Evolutionary conservation across 495 filamentous ascomycete genomes (phyloP), one percentile per base, ranked within the genome.

Genomic region (Penicillium subrubescens): DNA sequence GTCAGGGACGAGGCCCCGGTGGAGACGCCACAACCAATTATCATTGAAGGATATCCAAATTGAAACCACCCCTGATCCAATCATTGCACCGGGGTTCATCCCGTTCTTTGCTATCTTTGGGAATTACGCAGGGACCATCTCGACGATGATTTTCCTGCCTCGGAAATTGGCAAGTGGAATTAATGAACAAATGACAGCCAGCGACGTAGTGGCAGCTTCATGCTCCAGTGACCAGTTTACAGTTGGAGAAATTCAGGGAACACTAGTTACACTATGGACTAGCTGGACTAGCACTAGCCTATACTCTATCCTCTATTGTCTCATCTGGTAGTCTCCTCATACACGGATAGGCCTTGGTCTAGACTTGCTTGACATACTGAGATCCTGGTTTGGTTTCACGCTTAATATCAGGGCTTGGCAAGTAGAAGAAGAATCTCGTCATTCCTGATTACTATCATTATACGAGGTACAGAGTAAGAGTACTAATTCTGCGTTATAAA

Each of bases 21-120:
- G 37, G 52, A 25, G 46, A 15, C 31, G 14, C 25, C 25, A 19
- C 27, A 0, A 4, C 4, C 21, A 44, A 12, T 17, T 43, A n/a
- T 62, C 31, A 66, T 66, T 66, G 63, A 59, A 8, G 23, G 3
- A 23, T 21, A 10, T 1, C 29, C 31, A 21, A 46, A 8, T 46
- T 46, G 23, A 29, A 29, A 19, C 48, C 17, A 5, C 43, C 8
- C 15, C 43, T n/a, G n/a, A 19, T 10, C 43, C 43, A 46, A 46
- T 46, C 43, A 46, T 3, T 41, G 14, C 43, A 23, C n/a, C 17
- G 17, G 37, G 23, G 25, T 50, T 50, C 46, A 25, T 50, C 21
- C 46, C 23, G 46, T 15, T 50, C 46, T 27, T 50, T 50, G 21
- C 46, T 50, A 25, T 50, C 46, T 46, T 50, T 23, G 44, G 44